Conservation (phyloP, 2,329 filamentous ascomycete species). For the Knoxdaviesia proteae region DNA sequence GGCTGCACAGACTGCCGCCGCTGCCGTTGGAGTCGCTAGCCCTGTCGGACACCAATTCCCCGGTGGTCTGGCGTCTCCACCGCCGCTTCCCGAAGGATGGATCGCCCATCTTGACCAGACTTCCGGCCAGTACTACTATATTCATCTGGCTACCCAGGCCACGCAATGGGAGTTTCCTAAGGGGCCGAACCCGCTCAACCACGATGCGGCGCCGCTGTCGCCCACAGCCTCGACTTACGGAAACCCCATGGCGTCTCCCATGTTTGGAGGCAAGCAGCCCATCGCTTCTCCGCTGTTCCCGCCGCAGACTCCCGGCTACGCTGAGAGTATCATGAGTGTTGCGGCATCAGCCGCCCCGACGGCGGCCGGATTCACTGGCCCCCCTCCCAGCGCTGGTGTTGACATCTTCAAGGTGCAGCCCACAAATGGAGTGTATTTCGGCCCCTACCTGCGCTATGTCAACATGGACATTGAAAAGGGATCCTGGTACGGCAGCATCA, state of each 20-base stretch:
- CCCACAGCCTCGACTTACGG: constrained; percentile 60
- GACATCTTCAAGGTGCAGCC: constrained; percentile 87
- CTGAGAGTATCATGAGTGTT: constrained; percentile 70
- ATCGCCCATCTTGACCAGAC: constrained; percentile 90
- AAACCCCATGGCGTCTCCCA: constrained; percentile 50
- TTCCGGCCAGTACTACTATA: constrained; percentile 97
- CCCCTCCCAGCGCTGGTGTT: constrained; percentile 72
- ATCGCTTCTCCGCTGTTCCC: constrained; percentile 67
- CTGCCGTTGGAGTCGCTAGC: constrained; percentile 10
- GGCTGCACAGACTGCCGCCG: constrained; percentile 7
- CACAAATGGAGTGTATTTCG: constrained; percentile 95
- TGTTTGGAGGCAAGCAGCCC: constrained; percentile 27
- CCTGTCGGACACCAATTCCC: neutral
- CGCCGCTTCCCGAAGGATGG: constrained; percentile 91
- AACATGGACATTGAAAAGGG: constrained; percentile 94
- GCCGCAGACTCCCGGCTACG: constrained; percentile 64
- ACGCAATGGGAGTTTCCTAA: constrained; percentile 99
- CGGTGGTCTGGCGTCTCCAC: constrained; percentile 50
- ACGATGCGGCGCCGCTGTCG: constrained; percentile 66
- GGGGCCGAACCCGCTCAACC: constrained; percentile 70
- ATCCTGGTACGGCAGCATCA: constrained; percentile 78
- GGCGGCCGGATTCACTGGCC: constrained; percentile 65
- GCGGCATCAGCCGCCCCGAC: constrained; percentile 53
- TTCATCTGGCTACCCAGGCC: constrained; percentile 81
- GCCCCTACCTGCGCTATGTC: constrained; percentile 81